Evolutionary conservation across 1,284 basidiomycete genomes (phyloP), one percentile per base, ranked within the genome.

Genomic region (Phaffia rhodozyma): DNA sequence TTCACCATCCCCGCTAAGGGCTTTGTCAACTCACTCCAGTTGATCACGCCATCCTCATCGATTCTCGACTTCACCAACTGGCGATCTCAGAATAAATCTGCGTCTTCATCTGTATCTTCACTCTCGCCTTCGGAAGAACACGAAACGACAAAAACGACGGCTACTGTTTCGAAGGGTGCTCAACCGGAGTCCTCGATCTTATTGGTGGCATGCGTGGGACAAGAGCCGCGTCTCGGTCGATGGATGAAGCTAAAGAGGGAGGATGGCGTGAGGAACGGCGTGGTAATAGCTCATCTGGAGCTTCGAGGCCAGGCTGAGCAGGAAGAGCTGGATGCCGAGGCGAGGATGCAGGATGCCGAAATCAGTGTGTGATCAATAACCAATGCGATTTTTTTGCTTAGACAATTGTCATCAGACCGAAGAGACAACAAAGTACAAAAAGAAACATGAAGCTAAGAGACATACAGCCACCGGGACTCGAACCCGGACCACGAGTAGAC

Each of bases 11-110:
- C 83, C 0, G 84, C 82, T 0, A 79, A 79, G 0, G 96, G 94
- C 0, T 84, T 96, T 59, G 79, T 97, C 71, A 99, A 98, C 76
- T 89, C 89, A 7, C 77, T 98, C 0, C 91, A 96, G 72, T 75
- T 97, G 55, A 68, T 93, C 47, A 76, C 82, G 1, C 80, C 85
- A 5, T 82, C 85, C 5, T 78, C 78, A 66, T 78, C 78, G 13
- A 81, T 82, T 63, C 70, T 79, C 29, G 73, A 77, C 18, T 73
- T 75, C 5, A 74, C 79, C 16, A 58, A 72, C 4, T 85, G 66
- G 71, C 1, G 69, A 68, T 34, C 71, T 20, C 21, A n/a, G n/a
- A 25, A 38, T 55, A 61, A 53, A 48, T 48, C 21, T 32, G 21
- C 30, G 5, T 55, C 55, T 32, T 60, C 48, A 27, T 53, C 52